Conservation (phyloP, 2,329 filamentous ascomycete genomes). For the Cytospora chrysosperma region DNA sequence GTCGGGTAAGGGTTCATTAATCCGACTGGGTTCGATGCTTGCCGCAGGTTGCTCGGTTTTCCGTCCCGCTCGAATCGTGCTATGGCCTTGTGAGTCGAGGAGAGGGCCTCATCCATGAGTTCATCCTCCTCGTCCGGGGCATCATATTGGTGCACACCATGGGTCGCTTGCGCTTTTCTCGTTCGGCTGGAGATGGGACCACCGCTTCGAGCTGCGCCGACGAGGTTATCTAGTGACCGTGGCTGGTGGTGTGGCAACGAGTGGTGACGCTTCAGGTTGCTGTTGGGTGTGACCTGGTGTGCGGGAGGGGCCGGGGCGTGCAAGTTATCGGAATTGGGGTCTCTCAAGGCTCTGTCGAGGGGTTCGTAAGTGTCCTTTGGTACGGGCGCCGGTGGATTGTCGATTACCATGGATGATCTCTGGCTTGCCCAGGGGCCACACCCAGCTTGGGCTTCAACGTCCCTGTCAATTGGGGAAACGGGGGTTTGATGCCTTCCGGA, state of each 20-base stretch:
- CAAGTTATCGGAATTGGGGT: constrained; percentile 48
- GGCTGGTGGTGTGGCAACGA: constrained; percentile 63
- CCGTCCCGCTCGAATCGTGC: constrained; percentile 63
- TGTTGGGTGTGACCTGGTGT: constrained; percentile 50
- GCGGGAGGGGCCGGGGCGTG: constrained; percentile 51
- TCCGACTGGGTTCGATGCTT: constrained; percentile 63
- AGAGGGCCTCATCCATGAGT: constrained; percentile 83
- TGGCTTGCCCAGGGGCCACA: constrained; percentile 88
- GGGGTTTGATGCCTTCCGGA: constrained; percentile 87
- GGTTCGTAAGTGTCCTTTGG: constrained; percentile 59
- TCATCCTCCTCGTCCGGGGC: constrained; percentile 96
- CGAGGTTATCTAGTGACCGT: constrained; percentile 63
- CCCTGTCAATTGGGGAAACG: constrained; percentile 75
- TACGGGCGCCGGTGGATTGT: constrained; percentile 50
- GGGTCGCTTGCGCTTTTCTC: constrained; percentile 70
- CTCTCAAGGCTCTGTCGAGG: constrained; percentile 57
- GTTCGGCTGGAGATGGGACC: constrained; percentile 76
- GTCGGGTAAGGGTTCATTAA: constrained; percentile 64
- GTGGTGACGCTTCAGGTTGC: constrained; percentile 62
- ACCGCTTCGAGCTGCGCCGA: constrained; percentile 50
- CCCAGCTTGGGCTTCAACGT: constrained; percentile 88
- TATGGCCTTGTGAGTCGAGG: constrained; percentile 73
- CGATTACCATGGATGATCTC: constrained; percentile 78
- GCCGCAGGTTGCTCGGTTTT: constrained; percentile 49
- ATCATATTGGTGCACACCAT: constrained; percentile 83